Percentiles rank a stretch among this genome's conserved stretches.
These are phyloP conservation scores for Podila epicladia DNA, from an alignment of 192 early-diverging fungal species.

Conservation along the genomic window DNA sequence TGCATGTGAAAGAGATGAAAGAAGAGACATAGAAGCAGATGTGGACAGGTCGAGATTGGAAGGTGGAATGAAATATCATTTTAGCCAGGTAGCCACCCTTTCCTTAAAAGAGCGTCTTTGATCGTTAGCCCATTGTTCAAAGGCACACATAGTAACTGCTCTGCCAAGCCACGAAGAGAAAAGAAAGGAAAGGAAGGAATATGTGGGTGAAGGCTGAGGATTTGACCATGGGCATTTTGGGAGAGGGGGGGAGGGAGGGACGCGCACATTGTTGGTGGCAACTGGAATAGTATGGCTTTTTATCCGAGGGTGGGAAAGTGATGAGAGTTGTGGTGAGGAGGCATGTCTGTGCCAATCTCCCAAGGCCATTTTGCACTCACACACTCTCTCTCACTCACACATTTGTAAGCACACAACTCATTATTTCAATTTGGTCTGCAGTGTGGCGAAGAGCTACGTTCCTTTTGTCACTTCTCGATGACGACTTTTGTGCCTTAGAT, in stretches of 20 bases:
- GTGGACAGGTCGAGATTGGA: constrained; percentile 22
- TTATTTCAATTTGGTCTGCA: too few species aligned
- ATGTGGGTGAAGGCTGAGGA: background rate
- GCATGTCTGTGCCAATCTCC: too few species aligned
- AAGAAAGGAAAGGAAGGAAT: background rate
- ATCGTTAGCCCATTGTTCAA: background rate
- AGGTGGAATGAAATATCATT: constrained; percentile 23
- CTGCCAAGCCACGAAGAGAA: background rate
- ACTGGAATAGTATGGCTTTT: background rate
- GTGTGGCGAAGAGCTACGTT: too few species aligned
- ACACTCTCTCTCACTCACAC: too few species aligned
- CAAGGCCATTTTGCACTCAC: too few species aligned
- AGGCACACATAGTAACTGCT: background rate
- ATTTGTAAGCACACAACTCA: too few species aligned
- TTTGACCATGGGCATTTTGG: background rate
- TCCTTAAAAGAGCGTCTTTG: background rate
- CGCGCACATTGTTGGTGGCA: background rate
- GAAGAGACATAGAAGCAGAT: background rate
- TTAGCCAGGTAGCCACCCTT: background rate
- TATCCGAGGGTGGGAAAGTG: background rate
- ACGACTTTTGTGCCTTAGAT: background rate
- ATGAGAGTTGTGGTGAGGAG: background rate
- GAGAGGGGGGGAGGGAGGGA: background rate
- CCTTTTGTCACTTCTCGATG: too few species aligned
- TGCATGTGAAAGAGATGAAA: background rate